Evolutionary conservation across 2,329 filamentous ascomycete genomes (phyloP), one percentile per base, ranked within the genome.

Genomic region (Microcyclosporella mali): DNA sequence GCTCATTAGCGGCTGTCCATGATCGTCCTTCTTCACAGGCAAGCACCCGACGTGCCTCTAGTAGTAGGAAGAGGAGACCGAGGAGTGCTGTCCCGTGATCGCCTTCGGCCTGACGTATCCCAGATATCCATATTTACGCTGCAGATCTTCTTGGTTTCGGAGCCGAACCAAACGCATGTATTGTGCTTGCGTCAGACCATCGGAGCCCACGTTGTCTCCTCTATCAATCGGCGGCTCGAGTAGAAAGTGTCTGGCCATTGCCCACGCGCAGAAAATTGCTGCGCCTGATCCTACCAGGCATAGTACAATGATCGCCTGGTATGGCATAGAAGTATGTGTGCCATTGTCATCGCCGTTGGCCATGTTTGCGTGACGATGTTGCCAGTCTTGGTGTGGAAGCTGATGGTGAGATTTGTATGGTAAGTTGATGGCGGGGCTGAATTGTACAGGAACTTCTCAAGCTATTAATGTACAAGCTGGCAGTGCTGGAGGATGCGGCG

Each of bases 121-220:
- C 17, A 32, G 28, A 17, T 40, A 30, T 12, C 41, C 48, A 38
- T 54, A 52, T 29, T 32, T 40, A 29, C 36, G 38, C 37, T 52
- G 46, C 29, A 56, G 30, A 18, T 41, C 38, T 19, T 56, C 52
- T 32, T 52, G 49, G 40, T 50, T 50, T 25, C 51, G 42, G 8
- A 53, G 18, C 6, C 52, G 48, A n/a, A 56, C 49, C 16, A 49
- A n/a, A 10, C 52, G 46, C 51, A 53, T 52, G 42, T 56, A 53
- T 33, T 56, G 52, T 33, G 45, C 43, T 41, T 56, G 52, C 10
- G 50, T 53, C 17, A 47, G 36, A 7, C 52, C 52, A 27, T 51
- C 45, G 1, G 41, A 32, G 10, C 39, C 37, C 17, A 41, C 30
- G 15, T 33, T 30, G 17, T 41, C 33, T 35, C 35, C 32, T n/a